Conservation (phyloP, 1,284 basidiomycete species). For the Mycosarcoma maydis region DNA sequence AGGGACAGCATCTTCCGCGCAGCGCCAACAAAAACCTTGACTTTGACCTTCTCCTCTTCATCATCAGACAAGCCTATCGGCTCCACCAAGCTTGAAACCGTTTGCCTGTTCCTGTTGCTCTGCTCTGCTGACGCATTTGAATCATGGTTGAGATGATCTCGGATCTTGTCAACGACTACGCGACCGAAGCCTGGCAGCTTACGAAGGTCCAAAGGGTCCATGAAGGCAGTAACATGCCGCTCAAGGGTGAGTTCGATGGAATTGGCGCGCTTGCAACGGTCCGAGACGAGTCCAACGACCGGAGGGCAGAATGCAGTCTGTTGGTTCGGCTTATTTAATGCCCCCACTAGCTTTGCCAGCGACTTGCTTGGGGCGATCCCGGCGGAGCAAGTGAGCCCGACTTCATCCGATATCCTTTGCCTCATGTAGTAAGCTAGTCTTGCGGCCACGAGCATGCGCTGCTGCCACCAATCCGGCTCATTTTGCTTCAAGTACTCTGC, state of each 20-base stretch:
- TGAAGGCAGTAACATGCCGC: slow-evolving; percentile 48
- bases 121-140: background rate
- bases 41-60: slow-evolving; percentile 16
- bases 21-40: slow-evolving; percentile 24
- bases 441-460: slow-evolving; percentile 51
- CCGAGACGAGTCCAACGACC: background rate
- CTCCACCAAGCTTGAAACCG: slow-evolving; percentile 38
- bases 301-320: slow-evolving; percentile 58
- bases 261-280: background rate
- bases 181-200: slow-evolving; percentile 55
- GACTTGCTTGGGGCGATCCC: slow-evolving; percentile 66
- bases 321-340: slow-evolving; percentile 66
- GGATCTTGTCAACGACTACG: slow-evolving; percentile 44
- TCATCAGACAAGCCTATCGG: slow-evolving; percentile 19
- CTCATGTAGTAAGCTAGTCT: slow-evolving; percentile 65
- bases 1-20: slow-evolving; percentile 45
- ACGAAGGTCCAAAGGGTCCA: slow-evolving; percentile 61
- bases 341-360: slow-evolving; percentile 66
- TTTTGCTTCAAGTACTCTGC: slow-evolving; percentile 9
- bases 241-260: slow-evolving; percentile 6
- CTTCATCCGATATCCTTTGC: slow-evolving; percentile 54
- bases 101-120: no score
- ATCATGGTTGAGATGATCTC: slow-evolving; percentile 22
- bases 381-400: slow-evolving; percentile 66
- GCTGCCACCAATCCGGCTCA: slow-evolving; percentile 37